Evolutionary conservation across 2,329 filamentous ascomycete genomes (phyloP).

Genomic region (Xylaria sp.): DNA sequence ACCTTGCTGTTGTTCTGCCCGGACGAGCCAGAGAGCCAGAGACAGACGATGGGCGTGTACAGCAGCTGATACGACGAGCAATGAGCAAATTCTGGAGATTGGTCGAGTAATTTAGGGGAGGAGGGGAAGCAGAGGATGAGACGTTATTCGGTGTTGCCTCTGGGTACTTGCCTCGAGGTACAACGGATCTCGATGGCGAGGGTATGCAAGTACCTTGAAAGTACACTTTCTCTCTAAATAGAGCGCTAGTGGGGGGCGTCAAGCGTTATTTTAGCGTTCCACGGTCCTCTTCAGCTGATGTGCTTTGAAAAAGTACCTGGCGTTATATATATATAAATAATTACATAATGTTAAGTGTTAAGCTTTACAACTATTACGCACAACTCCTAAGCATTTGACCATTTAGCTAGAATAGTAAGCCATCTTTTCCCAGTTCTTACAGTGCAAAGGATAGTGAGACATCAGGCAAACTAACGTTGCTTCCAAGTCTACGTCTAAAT

Average conservation of each 20-base stretch:
- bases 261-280: neutral
- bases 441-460: neutral
- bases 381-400: neutral
- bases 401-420: neutral
- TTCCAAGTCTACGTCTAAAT: neutral
- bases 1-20: neutral
- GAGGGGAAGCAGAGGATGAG: neutral
- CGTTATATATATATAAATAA: neutral
- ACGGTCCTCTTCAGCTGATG: neutral
- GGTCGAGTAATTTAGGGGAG: neutral
- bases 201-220: neutral
- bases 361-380: neutral
- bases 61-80: neutral
- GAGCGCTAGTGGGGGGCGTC: neutral
- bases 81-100: neutral
- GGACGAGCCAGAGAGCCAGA: neutral
- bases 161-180: neutral
- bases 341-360: neutral
- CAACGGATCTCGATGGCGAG: neutral
- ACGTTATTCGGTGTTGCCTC: slow-evolving; percentile 3
- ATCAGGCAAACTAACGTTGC: neutral
- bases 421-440: no score
- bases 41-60: slow-evolving; percentile 6
- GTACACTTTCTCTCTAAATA: neutral
- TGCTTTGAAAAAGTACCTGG: no score